Base-by-base conservation (phyloP, 306 rosid genomes). In the Vachellia collinsii region DNA sequence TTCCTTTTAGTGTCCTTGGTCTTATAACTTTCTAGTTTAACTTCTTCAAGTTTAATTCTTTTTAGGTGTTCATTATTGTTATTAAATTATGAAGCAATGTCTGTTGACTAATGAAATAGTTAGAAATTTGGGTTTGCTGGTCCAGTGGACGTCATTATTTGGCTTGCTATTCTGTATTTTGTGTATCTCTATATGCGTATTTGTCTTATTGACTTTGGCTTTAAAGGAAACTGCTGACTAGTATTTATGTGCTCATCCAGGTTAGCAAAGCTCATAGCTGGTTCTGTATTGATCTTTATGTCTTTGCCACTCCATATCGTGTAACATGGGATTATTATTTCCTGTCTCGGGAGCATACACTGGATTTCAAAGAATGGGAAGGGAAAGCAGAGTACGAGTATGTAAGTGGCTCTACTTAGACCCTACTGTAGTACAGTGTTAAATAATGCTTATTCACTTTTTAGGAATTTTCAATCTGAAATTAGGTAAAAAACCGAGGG, bases 291-390 rank as follows among this genome's bases (percentile, higher is more conserved):
- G 99, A 96, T 88, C 75, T 96, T 67, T 96, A 96, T 82, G 81
- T 96, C 81, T 96, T 93, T 83, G 99, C 97, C 19, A 96, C 98
- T 42, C 98, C 99, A n/a, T 93, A 93, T 83, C 91, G 94, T 2
- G 97, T 92, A 58, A 87, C 98, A 3, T 96, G 99, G 99, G 99
- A 93, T 86, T 96, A 96, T 84, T 96, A 96, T 87, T 87, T 92
- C 77, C 85, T 88, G 65, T 77, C 94, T 14, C 95, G 98, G 81
- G 99, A 96, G 83, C 99, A 96, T 86, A 96, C 98, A 3, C 86
- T 93, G n/a, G 93, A 93, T 77, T 77, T 96, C 77, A 82, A 85
- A 25, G 91, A 85, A 56, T 96, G 99, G 99, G 87, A 84, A 59
- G 97, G 98, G 83, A 90, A 79, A 83, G 91, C 91, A 0, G 99